Percentiles rank a stretch among this genome's conserved stretches.
These are phyloP conservation scores for Austroboletus sp. DNA, from an alignment of 1,284 basidiomycete species.

Conservation along the genomic window DNA sequence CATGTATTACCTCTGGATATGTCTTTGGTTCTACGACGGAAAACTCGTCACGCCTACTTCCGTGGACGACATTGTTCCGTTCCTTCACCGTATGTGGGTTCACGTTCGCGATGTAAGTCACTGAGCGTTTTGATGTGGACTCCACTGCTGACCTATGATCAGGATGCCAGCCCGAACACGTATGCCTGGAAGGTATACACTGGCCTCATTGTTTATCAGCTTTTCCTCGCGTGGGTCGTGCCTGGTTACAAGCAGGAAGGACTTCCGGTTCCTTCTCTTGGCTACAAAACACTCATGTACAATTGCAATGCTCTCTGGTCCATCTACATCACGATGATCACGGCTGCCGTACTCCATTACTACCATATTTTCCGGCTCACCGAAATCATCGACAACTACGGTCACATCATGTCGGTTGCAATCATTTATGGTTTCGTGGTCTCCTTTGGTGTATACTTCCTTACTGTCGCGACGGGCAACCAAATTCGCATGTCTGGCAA, in stretches of 20 bases:
- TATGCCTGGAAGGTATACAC: conserved; percentile 88
- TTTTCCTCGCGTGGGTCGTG: conserved; percentile 83
- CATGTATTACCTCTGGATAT: conserved; percentile 99
- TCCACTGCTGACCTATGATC: background rate
- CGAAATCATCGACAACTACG: conserved; percentile 94
- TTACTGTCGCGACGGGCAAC: conserved; percentile 70
- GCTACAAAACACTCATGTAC: conserved; percentile 90
- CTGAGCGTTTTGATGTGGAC: background rate
- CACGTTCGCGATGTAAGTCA: conserved; percentile 69
- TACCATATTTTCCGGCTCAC: conserved; percentile 84
- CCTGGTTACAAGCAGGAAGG: conserved; percentile 92
- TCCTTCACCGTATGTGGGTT: conserved; percentile 75
- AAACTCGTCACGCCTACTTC: conserved; percentile 72
- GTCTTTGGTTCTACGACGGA: conserved; percentile 94
- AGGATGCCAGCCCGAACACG: conserved; percentile 87
- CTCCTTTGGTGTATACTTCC: conserved; percentile 74
- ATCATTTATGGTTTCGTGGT: conserved; percentile 87
- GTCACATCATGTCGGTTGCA: conserved; percentile 91
- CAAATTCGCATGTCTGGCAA: conserved; percentile 90
- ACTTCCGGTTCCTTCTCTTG: conserved; percentile 85
- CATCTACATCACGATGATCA: conserved; percentile 81
- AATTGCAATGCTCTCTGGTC: conserved; percentile 92
- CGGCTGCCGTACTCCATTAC: conserved; percentile 73
- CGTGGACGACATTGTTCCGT: conserved; percentile 69
- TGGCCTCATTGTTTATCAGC: conserved; percentile 84